Conservation (phyloP, 257 asterid species). For the Jasminum sambac region DNA sequence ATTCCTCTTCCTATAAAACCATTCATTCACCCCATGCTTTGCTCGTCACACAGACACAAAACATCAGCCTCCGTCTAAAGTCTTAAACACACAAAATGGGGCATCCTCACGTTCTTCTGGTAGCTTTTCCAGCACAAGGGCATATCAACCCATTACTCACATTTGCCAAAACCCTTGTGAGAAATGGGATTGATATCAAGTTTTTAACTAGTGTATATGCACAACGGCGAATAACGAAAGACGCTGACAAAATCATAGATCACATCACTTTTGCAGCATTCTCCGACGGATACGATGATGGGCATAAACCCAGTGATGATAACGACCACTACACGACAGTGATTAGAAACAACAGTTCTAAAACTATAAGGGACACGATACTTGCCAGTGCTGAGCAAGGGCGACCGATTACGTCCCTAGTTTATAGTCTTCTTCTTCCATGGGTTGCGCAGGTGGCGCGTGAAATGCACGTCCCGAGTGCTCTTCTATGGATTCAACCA, state of each 20-base stretch:
- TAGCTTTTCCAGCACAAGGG: constrained; percentile 31
- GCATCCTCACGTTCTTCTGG: constrained; percentile 22
- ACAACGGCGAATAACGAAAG: neutral
- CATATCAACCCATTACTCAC: constrained; percentile 31
- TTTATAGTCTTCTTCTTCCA: constrained; percentile 16
- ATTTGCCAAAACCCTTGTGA: constrained; percentile 12
- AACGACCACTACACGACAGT: constrained; percentile 15
- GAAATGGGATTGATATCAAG: constrained; percentile 16
- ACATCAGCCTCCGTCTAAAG: no score
- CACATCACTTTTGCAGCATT: neutral
- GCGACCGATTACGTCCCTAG: constrained; percentile 8
- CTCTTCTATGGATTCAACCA: constrained; percentile 26
- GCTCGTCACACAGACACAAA: no score
- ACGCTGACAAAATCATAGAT: no score
- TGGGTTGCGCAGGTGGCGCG: constrained; percentile 16
- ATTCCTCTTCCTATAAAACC: no score
- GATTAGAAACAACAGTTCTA: constrained; percentile 3
- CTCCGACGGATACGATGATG: neutral
- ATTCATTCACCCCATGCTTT: no score
- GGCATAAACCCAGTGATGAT: neutral
- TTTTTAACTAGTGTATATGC: constrained; percentile 7
- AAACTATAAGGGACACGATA: constrained; percentile 19
- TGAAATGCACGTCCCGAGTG: constrained; percentile 10
- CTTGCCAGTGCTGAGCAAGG: constrained; percentile 2
- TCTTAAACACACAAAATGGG: neutral